Evolutionary conservation across 257 asterid species (phyloP), one percentile per base, ranked within the genome.

Genomic region (Petrea volubilis): DNA sequence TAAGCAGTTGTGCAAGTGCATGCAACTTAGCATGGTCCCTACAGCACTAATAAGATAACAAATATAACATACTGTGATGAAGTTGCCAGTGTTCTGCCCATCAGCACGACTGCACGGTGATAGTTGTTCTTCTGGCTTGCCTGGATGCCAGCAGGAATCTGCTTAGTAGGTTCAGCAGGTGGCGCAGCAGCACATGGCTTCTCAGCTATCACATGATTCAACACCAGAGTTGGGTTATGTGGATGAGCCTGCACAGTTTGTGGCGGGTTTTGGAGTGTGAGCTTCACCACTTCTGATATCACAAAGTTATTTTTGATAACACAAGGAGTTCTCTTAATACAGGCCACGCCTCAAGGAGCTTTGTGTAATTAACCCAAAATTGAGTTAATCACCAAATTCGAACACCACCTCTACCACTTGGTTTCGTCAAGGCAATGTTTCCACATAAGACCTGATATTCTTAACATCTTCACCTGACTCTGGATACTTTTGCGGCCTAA

Each of bases 71-170:
- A 88, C 97, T 40, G 96, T 88, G 72, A 91, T 87, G 88, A 88
- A 91, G 81, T 88, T 91, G 68, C 94, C 94, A 66, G 78, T 77
- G 84, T 91, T 91, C 71, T 86, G 97, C 36, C 97, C 96, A 71
- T 91, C 96, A 44, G n/a, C n/a, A n/a, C n/a, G n/a, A n/a, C n/a
- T n/a, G 92, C 90, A 38, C 94, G 79, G 80, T 18, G 40, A 69
- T 91, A 87, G 81, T 90, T 90, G 74, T 91, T 88, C 56, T 78
- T 68, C 50, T 79, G 80, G 64, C 58, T 81, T 56, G 84, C 91
- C 56, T 73, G 92, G 71, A 90, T 85, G 60, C 94, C 96, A 74
- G 95, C 94, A 3, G 96, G 95, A 72, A 87, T 68, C 79, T 84
- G 88, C 83, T 81, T 85, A 65, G 76, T 52, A 64, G 65, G 77